Conservation (phyloP, 1,284 basidiomycete species). For the Ustilago lituana region DNA sequence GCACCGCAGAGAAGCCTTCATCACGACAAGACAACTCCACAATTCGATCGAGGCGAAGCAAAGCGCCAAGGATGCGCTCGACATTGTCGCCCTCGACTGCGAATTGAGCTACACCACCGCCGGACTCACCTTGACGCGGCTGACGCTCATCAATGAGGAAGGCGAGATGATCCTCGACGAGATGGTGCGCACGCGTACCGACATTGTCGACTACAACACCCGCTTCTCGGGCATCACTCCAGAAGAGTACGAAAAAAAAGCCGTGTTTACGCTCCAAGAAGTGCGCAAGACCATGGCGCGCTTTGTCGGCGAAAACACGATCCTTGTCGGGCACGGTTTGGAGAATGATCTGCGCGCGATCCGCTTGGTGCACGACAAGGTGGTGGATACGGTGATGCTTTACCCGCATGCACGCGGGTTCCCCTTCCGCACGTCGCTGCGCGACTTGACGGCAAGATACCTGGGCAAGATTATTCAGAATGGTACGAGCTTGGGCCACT, state of each 20-base stretch:
- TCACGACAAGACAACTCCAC: slow-evolving; percentile 38
- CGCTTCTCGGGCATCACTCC: slow-evolving; percentile 61
- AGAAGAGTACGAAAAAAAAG: slow-evolving; percentile 46
- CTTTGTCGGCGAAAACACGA: slow-evolving; percentile 55
- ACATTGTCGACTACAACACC: slow-evolving; percentile 63
- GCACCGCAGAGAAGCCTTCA: slow-evolving; percentile 57
- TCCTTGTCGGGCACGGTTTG: slow-evolving; percentile 63
- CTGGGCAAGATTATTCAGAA: slow-evolving; percentile 63
- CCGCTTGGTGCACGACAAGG: slow-evolving; percentile 53
- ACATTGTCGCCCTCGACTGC: slow-evolving; percentile 62
- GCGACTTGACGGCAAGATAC: slow-evolving; percentile 52
- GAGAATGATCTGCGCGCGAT: slow-evolving; percentile 64
- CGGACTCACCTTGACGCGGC: slow-evolving; percentile 58
- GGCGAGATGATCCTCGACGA: slow-evolving; percentile 59
- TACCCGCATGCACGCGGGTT: slow-evolving; percentile 60
- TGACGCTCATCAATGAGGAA: slow-evolving; percentile 61
- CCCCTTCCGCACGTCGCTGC: slow-evolving; percentile 58
- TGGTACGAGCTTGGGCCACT: slow-evolving; percentile 53
- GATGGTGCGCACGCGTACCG: slow-evolving; percentile 47
- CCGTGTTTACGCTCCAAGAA: slow-evolving; percentile 40
- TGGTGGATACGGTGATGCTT: slow-evolving; percentile 61
- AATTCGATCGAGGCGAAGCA: slow-evolving; percentile 10
- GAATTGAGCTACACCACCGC: slow-evolving; percentile 64
- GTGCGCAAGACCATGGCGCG: slow-evolving; percentile 48
- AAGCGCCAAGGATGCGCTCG: slow-evolving; percentile 19